Evolutionary conservation across 345 rosid genomes (phyloP), one percentile per base, ranked within the genome.

Genomic region (Melastoma malabathricum): DNA sequence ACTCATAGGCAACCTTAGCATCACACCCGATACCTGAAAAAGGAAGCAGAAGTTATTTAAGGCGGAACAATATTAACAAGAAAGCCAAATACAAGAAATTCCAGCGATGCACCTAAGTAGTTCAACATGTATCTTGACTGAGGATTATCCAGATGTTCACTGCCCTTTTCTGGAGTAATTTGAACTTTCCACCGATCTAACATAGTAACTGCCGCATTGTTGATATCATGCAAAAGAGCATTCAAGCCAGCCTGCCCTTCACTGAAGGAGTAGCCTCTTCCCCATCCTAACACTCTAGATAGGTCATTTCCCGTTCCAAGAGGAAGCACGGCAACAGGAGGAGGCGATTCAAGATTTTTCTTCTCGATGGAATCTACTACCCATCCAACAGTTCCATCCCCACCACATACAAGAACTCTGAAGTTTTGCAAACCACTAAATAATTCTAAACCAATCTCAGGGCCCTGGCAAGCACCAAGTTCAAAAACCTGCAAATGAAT

Each of bases 311-410:
- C 95, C 7, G 95, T 85, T 68, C 89, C 95, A 54, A 83, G 76
- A 4, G 95, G 95, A 54, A 85, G 89, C 55, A 85, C 73, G 47
- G 95, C 84, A 17, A 85, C 78, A 12, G 95, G 89, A 66, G 95
- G 89, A 58, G 95, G 95, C 43, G 84, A 79, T 48, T 75, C 83
- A 1, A 79, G 79, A 68, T 79, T 79, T 45, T 65, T 82, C 62
- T 59, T 79, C 69, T 85, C 95, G 58, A 85, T 79, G 16, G 77
- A 79, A 60, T 77, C 81, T 48, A 85, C 78, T 57, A 85, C 84
- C 95, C 95, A 85, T 45, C 79, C 79, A 74, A 82, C 89, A 22
- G 95, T 82, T 38, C 95, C 95, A 72, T 85, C 95, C 52, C 95
- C 95, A 44, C 95, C 95, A 57, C 95, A 82, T 15, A 77, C 87